These are phyloP conservation scores for Colletotrichum orbiculare DNA, from an alignment of 2,329 filamentous ascomycete genomes.

Conservation along the genomic window DNA sequence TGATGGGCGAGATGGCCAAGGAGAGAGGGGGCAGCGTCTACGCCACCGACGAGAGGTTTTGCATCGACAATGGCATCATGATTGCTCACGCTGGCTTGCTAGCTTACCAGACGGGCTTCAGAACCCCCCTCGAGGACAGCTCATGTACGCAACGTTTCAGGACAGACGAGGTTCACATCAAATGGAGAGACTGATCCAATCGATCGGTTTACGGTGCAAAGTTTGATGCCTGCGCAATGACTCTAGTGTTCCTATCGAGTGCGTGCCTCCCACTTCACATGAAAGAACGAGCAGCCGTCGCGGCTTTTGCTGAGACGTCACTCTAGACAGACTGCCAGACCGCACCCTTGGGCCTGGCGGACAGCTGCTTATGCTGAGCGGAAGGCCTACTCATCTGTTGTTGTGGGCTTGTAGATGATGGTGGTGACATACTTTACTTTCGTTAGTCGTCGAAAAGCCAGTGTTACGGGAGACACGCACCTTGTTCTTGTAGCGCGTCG, in stretches of 20 bases:
- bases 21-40: conserved; percentile 91
- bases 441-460: conserved; percentile 35
- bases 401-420: conserved; percentile 94
- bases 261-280: background rate
- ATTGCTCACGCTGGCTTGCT: conserved; percentile 95
- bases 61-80: conserved; percentile 99
- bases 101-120: conserved; percentile 84
- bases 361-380: background rate
- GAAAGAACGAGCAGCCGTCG: no score
- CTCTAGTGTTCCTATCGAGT: conserved; percentile 12
- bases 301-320: no score
- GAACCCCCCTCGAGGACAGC: conserved; percentile 80
- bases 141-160: conserved; percentile 87
- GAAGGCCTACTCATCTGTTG: conserved; percentile 55
- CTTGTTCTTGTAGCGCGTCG: conserved; percentile 97
- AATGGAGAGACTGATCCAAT: conserved; percentile 73
- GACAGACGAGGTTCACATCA: conserved; percentile 83
- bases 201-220: conserved; percentile 4
- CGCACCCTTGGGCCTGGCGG: background rate
- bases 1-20: conserved; percentile 97
- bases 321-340: no score
- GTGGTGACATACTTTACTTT: conserved; percentile 89
- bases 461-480: conserved; percentile 55
- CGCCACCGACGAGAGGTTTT: conserved; percentile 96
- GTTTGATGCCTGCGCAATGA: conserved; percentile 15